Base-by-base conservation (phyloP, 805 yeast genomes). In the Blastobotrys robertii region DNA sequence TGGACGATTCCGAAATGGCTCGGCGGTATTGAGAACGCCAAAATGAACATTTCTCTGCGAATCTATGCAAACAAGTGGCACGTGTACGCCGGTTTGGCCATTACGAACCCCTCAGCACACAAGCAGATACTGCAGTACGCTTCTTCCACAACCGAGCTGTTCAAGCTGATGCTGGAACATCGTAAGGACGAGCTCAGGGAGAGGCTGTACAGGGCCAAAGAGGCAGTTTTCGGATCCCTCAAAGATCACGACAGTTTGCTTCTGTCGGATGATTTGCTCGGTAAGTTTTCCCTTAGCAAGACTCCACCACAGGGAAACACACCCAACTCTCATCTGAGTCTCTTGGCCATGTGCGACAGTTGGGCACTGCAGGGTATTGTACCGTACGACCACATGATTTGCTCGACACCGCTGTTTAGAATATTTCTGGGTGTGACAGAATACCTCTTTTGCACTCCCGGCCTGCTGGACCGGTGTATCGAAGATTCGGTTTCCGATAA, bases 31-130 rank as follows among this genome's bases (percentile, higher is more conserved):
- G 98, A 92, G 60, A 90, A 92, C 59, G 97, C 95, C 11, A 92
- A 92, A 55, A 84, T 88, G 58, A 92, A 92, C 59, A 87, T 92
- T 29, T 83, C 97, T 1, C 65, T 92, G 58, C 70, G 98, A 49
- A 92, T 92, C 40, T 92, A 72, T 61, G 79, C 95, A 12, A 92
- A 88, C 63, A 87, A 88, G 63, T 92, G 96, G 94, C 98, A 92
- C 60, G 97, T 92, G 28, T 92, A 92, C 58, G 97, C 97, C 4
- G 98, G 98, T 0, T 69, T 92, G 54, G 97, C 97, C 8, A 90
- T 92, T 51, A 83, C 95, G 1, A 92, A 92, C 56, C 97, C 96
- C 1, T 77, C 88, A 35, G 97, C 97, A 1, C 97, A 90, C 56
- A 76, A 73, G 33, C 97, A 92, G 63, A 81, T 94, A 13, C 69